Percentiles rank a stretch among this genome's conserved stretches.
Conservation (phyloP, 2,329 filamentous ascomycete genomes). For the Fusarium sulawesiense region DNA sequence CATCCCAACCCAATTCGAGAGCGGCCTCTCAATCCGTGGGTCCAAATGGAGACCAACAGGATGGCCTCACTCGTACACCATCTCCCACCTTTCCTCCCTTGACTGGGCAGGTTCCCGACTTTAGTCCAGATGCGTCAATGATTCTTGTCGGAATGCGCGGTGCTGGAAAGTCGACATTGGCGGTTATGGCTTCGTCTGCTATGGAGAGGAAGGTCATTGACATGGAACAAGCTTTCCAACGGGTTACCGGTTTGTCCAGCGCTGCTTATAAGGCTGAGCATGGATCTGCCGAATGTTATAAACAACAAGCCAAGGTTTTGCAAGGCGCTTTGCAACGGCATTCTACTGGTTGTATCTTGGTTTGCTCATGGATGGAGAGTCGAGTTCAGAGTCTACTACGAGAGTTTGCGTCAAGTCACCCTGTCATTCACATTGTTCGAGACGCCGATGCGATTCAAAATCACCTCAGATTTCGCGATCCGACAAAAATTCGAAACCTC, state of each 20-base stretch:
- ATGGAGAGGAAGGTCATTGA: constrained; percentile 76
- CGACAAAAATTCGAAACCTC: constrained; percentile 67
- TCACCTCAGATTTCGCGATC: constrained; percentile 68
- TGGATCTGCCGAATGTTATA: constrained; percentile 71
- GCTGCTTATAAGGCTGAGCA: constrained; percentile 72
- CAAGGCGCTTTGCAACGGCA: constrained; percentile 69
- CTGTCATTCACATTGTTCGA: constrained; percentile 76
- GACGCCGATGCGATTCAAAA: constrained; percentile 72
- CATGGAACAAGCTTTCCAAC: constrained; percentile 74
- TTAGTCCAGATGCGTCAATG: constrained; percentile 73
- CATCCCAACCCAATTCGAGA: constrained; percentile 21
- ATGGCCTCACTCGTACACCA: constrained; percentile 44
- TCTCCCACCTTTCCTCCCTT: constrained; percentile 43
- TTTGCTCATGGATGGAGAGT: constrained; percentile 78
- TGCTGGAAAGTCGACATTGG: constrained; percentile 80
- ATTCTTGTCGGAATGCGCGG: constrained; percentile 79
- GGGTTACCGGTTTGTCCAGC: constrained; percentile 70
- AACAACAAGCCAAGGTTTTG: constrained; percentile 71
- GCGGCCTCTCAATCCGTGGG: constrained; percentile 23
- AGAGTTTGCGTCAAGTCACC: constrained; percentile 72
- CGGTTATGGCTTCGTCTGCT: constrained; percentile 78
- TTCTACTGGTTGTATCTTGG: constrained; percentile 72
- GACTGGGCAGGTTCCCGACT: constrained; percentile 53
- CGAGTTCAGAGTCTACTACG: constrained; percentile 69
- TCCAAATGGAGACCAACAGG: constrained; percentile 23